Evolutionary conservation across 2,329 filamentous ascomycete species (phyloP), one percentile per base, ranked within the genome.

Genomic region (Parasarocladium wereldwijsianum): DNA sequence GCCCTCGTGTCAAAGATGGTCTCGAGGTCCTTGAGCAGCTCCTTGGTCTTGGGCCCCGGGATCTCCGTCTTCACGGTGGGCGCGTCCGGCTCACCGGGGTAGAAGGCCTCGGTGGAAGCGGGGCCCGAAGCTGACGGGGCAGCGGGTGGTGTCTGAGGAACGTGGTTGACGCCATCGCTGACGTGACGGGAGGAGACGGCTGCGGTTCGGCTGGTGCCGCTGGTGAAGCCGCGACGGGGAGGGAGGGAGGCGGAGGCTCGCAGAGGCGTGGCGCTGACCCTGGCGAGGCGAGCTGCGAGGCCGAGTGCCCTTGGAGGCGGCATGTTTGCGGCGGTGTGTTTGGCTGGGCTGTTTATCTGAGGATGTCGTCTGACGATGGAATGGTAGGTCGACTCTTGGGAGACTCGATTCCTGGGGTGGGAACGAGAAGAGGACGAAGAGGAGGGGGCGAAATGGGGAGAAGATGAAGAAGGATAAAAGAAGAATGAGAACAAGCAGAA

Each of bases 1-100:
- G 77, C 84, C 37, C 84, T 69, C 5, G 81, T 87, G 52, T 93
- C 84, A 47, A 90, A 92, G 35, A 92, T 79, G 47, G 75, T 62
- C 55, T 79, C 62, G 38, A 93, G 67, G 50, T 83, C 70, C 37
- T 72, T 61, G 38, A 80, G 73, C 29, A 70, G 66, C 43, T 72
- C 66, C 58, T 74, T 66, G 52, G 76, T 74, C 58, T 76, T 68
- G 21, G 83, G 83, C 1, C 84, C 84, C 1, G 84, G 84, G 34
- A 93, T 79, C 26, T 58, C 54, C 15, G 65, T 68, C 57, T 66
- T 67, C 43, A 73, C 47, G 4, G 57, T 45, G 17, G 69, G 69
- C 16, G 47, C 58, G 17, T 57, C 51, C 24, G 68, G 68, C 55
- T 74, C 69, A 32, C 56, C 56, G 22, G 51, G 42, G 37, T 59